These are phyloP conservation scores for Moesziomyces globuligerus DNA, from an alignment of 1,284 basidiomycete species.

Conservation along the genomic window DNA sequence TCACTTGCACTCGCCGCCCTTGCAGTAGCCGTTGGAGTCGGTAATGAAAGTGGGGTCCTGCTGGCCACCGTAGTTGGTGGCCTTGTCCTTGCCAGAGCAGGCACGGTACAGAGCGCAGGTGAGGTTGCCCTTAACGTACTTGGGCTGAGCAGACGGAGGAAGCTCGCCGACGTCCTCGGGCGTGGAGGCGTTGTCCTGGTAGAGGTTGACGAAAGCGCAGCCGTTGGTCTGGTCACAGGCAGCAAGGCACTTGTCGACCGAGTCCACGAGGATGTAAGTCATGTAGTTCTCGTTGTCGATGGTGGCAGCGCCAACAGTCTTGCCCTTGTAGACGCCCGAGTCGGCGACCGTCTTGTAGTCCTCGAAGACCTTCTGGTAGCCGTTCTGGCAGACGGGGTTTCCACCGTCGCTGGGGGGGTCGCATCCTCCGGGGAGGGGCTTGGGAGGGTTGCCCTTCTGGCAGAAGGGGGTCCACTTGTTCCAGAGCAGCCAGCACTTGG, in stretches of 20 bases:
- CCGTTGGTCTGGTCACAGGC: constrained; percentile 27
- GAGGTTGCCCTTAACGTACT: constrained; percentile 33
- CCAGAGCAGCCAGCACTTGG: constrained; percentile 8
- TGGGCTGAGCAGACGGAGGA: constrained; percentile 26
- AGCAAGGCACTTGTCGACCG: constrained; percentile 26
- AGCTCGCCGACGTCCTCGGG: constrained; percentile 12
- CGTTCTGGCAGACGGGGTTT: constrained; percentile 11
- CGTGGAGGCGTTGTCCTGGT: constrained; percentile 37
- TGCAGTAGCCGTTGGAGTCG: constrained; percentile 41
- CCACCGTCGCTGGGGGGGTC: neutral
- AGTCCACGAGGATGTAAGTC: constrained; percentile 35
- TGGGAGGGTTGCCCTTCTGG: constrained; percentile 23
- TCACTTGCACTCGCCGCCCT: constrained; percentile 26
- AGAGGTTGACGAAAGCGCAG: constrained; percentile 46
- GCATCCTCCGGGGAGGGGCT: constrained; percentile 10
- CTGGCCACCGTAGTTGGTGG: constrained; percentile 49
- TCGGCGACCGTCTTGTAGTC: constrained; percentile 28
- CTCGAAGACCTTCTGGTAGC: constrained; percentile 26
- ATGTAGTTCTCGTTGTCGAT: constrained; percentile 46
- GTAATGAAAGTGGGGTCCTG: constrained; percentile 50
- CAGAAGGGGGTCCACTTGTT: constrained; percentile 16
- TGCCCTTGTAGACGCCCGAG: constrained; percentile 30
- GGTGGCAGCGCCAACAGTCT: constrained; percentile 38
- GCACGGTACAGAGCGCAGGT: constrained; percentile 47
- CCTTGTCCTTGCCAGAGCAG: constrained; percentile 28